Base-by-base conservation (phyloP, 805 yeast genomes). In the Saturnispora kantuleensis region DNA sequence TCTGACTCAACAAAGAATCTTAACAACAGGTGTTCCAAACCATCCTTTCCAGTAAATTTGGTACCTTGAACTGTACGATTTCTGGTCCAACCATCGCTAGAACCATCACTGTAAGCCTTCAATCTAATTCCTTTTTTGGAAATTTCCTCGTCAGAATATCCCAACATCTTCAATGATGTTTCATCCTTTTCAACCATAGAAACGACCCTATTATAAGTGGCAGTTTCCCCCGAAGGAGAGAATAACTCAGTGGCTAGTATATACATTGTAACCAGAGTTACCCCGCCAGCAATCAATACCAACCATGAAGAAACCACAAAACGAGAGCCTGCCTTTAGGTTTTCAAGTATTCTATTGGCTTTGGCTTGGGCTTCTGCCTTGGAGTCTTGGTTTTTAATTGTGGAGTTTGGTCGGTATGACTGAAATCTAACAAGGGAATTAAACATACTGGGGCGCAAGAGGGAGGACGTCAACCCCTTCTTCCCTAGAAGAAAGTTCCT, bases 181-280 rank as follows among this genome's bases (percentile, higher is more conserved):
- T 71, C 71, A 60, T 82, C 85, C 47, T 80, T 68, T 57, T 89
- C 90, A 33, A 87, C 75, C 54, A 84, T 65, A 10, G 76, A 73
- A 30, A 88, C 88, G 2, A 95, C 94, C 53, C 86, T 76, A 65
- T 89, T 88, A 68, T 89, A 89, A 2, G 94, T 77, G 51, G 82
- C 84, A 0, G 95, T 89, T 58, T 89, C 96, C 18, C 95, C 95
- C 1, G 94, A 81, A 9, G 97, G 96, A 39, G 89, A 74, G 52
- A 86, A 77, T 30, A 89, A 65, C 59, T 89, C 96, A 10, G 81
- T 70, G n/a, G 83, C 73, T 17, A 88, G 75, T 50, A 86, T 71
- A 60, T 85, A 89, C 8, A 85, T 69, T 16, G 88, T 76, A 47
- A 80, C 61, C 38, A 79, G 73, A 0, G 90, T 77, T 8, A 84